Evolutionary conservation across 441 rosid genomes (phyloP).

Genomic region (Pelargonium fulgidum): DNA sequence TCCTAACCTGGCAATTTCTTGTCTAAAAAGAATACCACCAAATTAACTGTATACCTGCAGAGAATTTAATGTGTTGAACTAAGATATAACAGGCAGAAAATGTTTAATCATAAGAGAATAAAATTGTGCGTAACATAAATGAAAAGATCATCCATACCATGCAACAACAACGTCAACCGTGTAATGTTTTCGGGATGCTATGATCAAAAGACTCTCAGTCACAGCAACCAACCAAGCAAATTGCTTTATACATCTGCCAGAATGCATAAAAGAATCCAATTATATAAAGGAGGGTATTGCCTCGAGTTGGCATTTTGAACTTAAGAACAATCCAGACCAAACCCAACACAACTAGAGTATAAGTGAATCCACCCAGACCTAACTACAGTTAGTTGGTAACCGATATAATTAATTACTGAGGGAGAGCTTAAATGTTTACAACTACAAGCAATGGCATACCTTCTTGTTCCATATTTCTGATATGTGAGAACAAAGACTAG

Average conservation of each 20-base stretch:
- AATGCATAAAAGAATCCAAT: background rate
- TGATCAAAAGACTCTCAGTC: conserved; percentile 75
- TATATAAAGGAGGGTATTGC: too few species aligned
- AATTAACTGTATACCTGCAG: conserved; percentile 43
- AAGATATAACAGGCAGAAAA: background rate
- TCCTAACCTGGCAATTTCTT: conserved; percentile 7
- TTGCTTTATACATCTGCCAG: conserved; percentile 74
- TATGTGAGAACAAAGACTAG: conserved; percentile 86
- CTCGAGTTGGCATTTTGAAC: too few species aligned
- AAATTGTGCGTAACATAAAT: background rate
- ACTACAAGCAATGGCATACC: conserved; percentile 35
- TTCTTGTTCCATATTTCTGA: conserved; percentile 82
- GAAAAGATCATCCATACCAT: conserved; percentile 40
- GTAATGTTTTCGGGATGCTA: conserved; percentile 98
- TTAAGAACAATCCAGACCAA: too few species aligned
- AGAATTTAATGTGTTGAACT: conserved; percentile 16
- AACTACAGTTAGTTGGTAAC: too few species aligned
- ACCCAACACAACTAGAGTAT: too few species aligned
- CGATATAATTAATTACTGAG: too few species aligned
- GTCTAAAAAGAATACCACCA: conserved; percentile 3
- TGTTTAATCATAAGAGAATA: background rate
- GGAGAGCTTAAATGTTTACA: too few species aligned
- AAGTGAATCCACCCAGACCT: too few species aligned
- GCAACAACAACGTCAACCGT: conserved; percentile 92
- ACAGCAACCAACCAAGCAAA: conserved; percentile 70